Base-by-base conservation (phyloP, 371 early-diverging fungal species). In the Rhizopus delemar region DNA sequence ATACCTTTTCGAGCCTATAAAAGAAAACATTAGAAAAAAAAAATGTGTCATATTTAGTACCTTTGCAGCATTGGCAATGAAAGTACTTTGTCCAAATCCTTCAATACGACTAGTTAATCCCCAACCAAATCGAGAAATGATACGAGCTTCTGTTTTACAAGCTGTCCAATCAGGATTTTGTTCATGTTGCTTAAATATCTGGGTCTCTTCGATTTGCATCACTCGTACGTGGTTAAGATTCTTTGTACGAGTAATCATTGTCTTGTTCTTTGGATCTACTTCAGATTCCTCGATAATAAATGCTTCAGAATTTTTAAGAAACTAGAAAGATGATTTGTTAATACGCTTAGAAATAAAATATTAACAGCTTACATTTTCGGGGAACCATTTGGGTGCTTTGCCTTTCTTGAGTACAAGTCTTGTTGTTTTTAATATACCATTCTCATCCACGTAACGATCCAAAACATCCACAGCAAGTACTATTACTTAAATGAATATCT, bases 181-280 rank as follows among this genome's bases (percentile, higher is more conserved):
- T 5, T 65, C 72, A 38, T 70, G 62, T 41, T 86, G 86, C 33
- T 72, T 76, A 55, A 92, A 86, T 16, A 83, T 89, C 71, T 95
- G 96, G 31, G 87, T 86, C 69, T 97, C 98, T 66, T 93, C 95
- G 28, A 98, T 86, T 60, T 92, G 85, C 90, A 97, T 90, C 33
- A 95, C 75, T 49, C 97, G 87, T 39, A 87, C 90, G 70, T 98
- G 98, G 56, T 90, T 92, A 51, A 98, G 68, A 71, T 98, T 98
- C 62, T 89, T 85, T 33, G 94, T 92, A 8, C 83, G 81, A 32
- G 95, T 93, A 32, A 81, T 79, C 90, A 98, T 93, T 15, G 82
- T 88, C 57, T 83, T 77, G 12, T 74, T 72, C 49, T 75, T 69
- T 9, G 92, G 91, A 75, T 98, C 89, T 28, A 96, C 89, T 59